Evolutionary conservation across 2,329 filamentous ascomycete species (phyloP), one percentile per base, ranked within the genome.

Genomic region (Thelonectria olida): DNA sequence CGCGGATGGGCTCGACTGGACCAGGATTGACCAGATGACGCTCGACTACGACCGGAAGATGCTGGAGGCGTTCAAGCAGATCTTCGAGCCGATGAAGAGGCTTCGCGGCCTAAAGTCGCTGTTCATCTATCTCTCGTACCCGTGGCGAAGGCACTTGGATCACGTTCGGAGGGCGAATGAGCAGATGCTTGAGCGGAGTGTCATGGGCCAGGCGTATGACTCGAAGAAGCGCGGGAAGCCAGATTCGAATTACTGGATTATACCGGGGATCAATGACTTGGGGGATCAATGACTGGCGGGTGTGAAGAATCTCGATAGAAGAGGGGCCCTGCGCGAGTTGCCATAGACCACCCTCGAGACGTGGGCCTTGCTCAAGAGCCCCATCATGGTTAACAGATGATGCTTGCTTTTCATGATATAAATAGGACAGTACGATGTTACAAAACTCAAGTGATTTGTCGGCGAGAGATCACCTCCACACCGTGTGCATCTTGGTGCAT

Each of bases 201-300:
- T 49, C 13, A 49, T 49, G 45, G 45, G 45, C n/a, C 5, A 49
- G n/a, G n/a, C 5, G n/a, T 49, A 49, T 49, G 25, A 49, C 17
- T 31, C 25, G 10, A 28, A 2, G n/a, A 34, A 15, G 9, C 19
- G 19, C 10, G 41, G 41, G n/a, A 45, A 45, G 41, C 41, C 41
- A n/a, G 4, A 5, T 9, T 5, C 9, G 10, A 25, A 19, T 6
- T 45, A 23, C 23, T 45, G 41, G 41, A 3, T 19, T 25, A 19
- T 9, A 19, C 41, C 41, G 19, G 41, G 41, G 19, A 13, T 23
- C 10, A 25, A 23, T 45, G 41, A 45, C 19, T 45, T 31, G 4
- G 9, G 28, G 28, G 28, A n/a, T n/a, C n/a, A n/a, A n/a, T n/a
- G n/a, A n/a, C n/a, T n/a, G n/a, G n/a, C n/a, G n/a, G n/a, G n/a